Percentiles rank a stretch among this genome's conserved stretches.
Evolutionary conservation across 345 rosid species (phyloP).

Genomic region (Corymbia maculata): DNA sequence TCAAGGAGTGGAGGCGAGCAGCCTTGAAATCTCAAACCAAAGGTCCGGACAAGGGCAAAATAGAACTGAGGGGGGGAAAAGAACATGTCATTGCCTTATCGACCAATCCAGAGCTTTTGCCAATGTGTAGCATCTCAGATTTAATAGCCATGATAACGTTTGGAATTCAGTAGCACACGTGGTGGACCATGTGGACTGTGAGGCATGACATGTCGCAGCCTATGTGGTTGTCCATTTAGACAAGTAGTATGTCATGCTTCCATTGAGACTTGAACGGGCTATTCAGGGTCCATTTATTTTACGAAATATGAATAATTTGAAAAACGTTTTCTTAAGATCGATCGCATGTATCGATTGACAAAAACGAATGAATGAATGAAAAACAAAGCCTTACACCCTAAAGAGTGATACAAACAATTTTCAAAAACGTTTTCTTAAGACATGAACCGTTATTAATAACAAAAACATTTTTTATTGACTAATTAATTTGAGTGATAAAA

Average conservation of each 20-base stretch:
- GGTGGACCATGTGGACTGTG: background rate
- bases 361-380: fast-evolving
- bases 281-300: fast-evolving
- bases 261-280: fast-evolving
- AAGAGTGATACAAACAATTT: no score
- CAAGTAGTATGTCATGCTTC: background rate
- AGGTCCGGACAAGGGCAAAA: background rate
- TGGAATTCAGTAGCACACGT: background rate
- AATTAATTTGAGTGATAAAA: background rate
- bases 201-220: background rate
- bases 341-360: fast-evolving
- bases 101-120: background rate
- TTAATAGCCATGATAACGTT: background rate
- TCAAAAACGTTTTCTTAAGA: no score
- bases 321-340: background rate
- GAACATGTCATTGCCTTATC: background rate
- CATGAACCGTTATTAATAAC: background rate
- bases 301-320: fast-evolving
- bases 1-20: background rate
- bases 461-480: background rate
- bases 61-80: background rate
- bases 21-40: background rate
- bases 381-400: no score
- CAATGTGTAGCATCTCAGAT: background rate
- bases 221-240: background rate